phyloP scores from a whole-genome alignment of 1,139 yeast genomes.

The Taphrina communis region DNA sequence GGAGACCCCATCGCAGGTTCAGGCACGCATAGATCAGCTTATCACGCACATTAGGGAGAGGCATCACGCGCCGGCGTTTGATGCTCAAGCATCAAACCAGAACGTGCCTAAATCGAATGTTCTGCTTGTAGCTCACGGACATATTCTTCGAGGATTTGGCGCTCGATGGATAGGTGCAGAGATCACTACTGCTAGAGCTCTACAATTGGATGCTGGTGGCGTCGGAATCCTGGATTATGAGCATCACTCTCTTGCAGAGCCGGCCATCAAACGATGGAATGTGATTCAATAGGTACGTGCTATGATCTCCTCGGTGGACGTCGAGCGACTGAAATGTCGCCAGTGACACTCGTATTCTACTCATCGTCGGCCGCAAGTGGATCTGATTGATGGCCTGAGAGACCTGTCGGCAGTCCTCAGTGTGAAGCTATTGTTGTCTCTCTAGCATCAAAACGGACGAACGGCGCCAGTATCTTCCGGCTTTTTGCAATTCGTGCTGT shows the following conservation, averaged over 20 bases:
- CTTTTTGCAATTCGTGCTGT: slow-evolving; percentile 23
- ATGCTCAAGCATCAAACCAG: slow-evolving; percentile 52
- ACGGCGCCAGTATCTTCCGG: slow-evolving; percentile 25
- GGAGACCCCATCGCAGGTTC: slow-evolving; percentile 69
- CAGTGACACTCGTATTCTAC: too few species aligned
- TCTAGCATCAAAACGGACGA: slow-evolving; percentile 21
- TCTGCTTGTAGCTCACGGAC: slow-evolving; percentile 89
- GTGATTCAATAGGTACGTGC: slow-evolving; percentile 15
- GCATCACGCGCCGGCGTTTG: slow-evolving; percentile 26
- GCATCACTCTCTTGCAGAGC: slow-evolving; percentile 81
- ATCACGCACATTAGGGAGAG: slow-evolving; percentile 60
- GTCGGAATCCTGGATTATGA: slow-evolving; percentile 90
- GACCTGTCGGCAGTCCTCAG: too few species aligned
- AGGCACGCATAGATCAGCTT: slow-evolving; percentile 69
- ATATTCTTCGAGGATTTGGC: slow-evolving; percentile 84
- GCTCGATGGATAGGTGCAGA: slow-evolving; percentile 79
- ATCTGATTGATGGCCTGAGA: too few species aligned
- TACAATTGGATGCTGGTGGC: slow-evolving; percentile 92
- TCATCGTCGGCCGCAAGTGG: too few species aligned
- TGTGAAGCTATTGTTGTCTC: not conserved
- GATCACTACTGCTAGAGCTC: slow-evolving; percentile 70
- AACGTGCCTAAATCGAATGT: slow-evolving; percentile 68
- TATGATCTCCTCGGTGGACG: not conserved
- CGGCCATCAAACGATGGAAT: slow-evolving; percentile 60
- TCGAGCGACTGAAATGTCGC: too few species aligned